A percentile compares a stretch with the other conserved stretches of the same genome.
Evolutionary conservation across 768 basidiomycete species (phyloP).

Genomic region (Psilocybe cyanescens): DNA sequence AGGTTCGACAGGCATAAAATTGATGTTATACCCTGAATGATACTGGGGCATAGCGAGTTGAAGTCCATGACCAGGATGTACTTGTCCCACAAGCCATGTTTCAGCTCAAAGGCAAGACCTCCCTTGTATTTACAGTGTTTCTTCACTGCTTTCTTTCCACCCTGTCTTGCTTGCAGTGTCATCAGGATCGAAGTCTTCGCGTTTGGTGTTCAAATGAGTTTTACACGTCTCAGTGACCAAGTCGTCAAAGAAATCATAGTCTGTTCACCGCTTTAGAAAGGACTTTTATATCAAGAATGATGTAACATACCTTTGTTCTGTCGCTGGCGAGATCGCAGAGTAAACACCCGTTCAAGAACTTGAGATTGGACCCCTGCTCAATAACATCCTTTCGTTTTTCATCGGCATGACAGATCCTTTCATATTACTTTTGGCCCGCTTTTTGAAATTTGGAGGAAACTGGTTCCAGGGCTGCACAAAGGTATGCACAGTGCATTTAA

Average conservation of each 20-base stretch:
- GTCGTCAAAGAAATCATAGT: conserved; percentile 97
- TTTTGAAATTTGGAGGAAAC: conserved; percentile 85
- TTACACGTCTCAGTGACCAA: conserved; percentile 98
- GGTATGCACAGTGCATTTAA: conserved; percentile 83
- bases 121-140: conserved; percentile 98
- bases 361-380: conserved; percentile 86
- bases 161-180: conserved; percentile 85
- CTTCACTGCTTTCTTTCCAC: conserved; percentile 57
- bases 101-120: conserved; percentile 96
- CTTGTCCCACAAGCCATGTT: conserved; percentile 94
- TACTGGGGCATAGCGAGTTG: conserved; percentile 98
- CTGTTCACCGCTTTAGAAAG: conserved; percentile 38
- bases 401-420: conserved; percentile 75
- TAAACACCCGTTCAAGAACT: conserved; percentile 82
- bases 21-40: conserved; percentile 99
- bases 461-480: conserved; percentile 88
- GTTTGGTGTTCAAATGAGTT: conserved; percentile 81
- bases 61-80: conserved; percentile 99
- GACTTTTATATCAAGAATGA: background rate
- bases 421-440: conserved; percentile 60
- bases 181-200: conserved; percentile 96
- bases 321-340: conserved; percentile 94
- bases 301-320: conserved; percentile 76
- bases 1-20: conserved; percentile 93
- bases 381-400: conserved; percentile 83